Evolutionary conservation across 495 filamentous ascomycete genomes (phyloP).

Genomic region (Hyaloscypha hepaticicola): DNA sequence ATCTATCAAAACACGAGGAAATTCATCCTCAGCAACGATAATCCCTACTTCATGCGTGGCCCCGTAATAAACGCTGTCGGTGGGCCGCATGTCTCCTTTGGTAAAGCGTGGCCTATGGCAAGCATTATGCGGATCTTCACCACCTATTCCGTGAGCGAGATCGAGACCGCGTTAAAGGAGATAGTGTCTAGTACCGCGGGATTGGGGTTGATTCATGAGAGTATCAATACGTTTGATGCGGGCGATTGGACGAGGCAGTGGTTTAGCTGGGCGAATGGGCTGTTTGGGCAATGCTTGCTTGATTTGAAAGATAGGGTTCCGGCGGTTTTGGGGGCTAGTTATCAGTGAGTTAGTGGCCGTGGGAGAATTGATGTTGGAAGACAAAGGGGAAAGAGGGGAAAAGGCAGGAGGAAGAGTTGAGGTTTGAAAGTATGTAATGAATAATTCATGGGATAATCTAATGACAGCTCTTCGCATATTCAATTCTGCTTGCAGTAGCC

Average conservation of each 20-base stretch:
- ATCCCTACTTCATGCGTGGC: slow-evolving; percentile 61
- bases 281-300: slow-evolving; percentile 62
- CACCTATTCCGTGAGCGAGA: slow-evolving; percentile 52
- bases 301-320: slow-evolving; percentile 50
- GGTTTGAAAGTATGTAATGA: not conserved
- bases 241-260: slow-evolving; percentile 61
- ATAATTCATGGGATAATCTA: no score
- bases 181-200: slow-evolving; percentile 55
- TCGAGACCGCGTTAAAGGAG: slow-evolving; percentile 46
- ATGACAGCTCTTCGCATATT: not conserved
- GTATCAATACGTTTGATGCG: slow-evolving; percentile 43
- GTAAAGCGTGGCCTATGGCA: slow-evolving; percentile 58
- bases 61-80: slow-evolving; percentile 61
- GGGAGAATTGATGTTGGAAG: no score
- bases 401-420: not conserved
- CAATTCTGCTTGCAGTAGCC: not conserved
- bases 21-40: slow-evolving; percentile 52
- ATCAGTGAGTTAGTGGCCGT: slow-evolving; percentile 36
- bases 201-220: slow-evolving; percentile 51
- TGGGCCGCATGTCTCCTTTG: slow-evolving; percentile 30
- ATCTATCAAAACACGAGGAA: slow-evolving; percentile 56
- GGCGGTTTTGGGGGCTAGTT: slow-evolving; percentile 35
- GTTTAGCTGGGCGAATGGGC: slow-evolving; percentile 70
- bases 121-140: slow-evolving; percentile 57
- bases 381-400: not conserved